Percentiles rank a stretch among this genome's conserved stretches.
Evolutionary conservation across 225 moss, liverwort and hornwort species (phyloP).

Genomic region (Takakia lepidozioides): DNA sequence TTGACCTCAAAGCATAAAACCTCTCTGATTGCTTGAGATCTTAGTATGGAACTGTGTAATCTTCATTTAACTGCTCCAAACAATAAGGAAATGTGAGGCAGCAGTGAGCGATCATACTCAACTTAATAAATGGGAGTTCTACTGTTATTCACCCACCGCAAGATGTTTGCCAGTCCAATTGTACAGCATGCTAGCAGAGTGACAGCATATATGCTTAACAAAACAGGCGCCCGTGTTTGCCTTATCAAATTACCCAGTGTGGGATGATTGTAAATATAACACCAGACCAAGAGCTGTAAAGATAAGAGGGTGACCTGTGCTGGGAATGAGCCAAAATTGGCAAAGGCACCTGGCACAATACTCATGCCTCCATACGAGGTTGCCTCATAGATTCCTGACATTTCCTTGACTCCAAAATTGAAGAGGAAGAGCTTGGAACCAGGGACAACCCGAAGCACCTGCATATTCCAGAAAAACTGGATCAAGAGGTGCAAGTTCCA

Average conservation of each 20-base stretch:
- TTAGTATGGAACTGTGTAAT: too few relatives aligned
- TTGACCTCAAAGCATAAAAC: slow-evolving; percentile 13
- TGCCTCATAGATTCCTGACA: slow-evolving; percentile 74
- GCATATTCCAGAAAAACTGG: too few relatives aligned
- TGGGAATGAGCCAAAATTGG: slow-evolving; percentile 24
- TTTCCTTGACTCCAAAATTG: slow-evolving; percentile 57
- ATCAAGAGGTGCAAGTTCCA: too few relatives aligned
- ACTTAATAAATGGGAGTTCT: too few relatives aligned
- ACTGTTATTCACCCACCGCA: too few relatives aligned
- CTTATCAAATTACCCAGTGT: too few relatives aligned
- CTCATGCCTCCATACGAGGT: slow-evolving; percentile 62
- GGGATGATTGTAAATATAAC: background rate
- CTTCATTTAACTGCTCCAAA: slow-evolving; percentile 1
- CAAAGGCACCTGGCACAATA: slow-evolving; percentile 58
- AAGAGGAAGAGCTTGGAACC: slow-evolving; percentile 72
- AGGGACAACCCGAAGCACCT: slow-evolving; percentile 71
- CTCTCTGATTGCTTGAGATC: slow-evolving; percentile 1
- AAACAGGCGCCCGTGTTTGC: too few relatives aligned
- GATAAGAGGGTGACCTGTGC: too few relatives aligned
- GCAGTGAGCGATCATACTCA: slow-evolving; percentile 1
- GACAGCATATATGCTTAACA: too few relatives aligned
- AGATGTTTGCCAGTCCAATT: too few relatives aligned
- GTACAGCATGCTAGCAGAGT: too few relatives aligned
- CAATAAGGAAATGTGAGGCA: slow-evolving; percentile 6
- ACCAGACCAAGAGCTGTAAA: too few relatives aligned